These are phyloP conservation scores for Patellifolia procumbens DNA, from an alignment of 179 eudicot genomes.

Conservation along the genomic window DNA sequence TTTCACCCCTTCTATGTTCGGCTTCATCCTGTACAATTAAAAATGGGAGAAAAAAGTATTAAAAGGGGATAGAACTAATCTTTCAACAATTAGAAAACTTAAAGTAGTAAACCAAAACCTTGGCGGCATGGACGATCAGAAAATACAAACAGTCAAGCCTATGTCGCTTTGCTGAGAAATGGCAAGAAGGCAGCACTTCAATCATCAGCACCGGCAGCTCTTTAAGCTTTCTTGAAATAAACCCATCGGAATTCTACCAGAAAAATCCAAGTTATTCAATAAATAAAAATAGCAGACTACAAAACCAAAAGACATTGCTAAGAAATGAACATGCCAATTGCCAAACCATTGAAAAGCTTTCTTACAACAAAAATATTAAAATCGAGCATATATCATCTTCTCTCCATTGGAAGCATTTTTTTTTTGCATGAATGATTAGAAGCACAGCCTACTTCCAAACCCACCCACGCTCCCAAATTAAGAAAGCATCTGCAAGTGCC, in stretches of 20 bases:
- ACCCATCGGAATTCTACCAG: conserved; percentile 57
- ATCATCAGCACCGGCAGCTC: conserved; percentile 70
- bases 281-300: background rate
- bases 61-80: background rate
- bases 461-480: background rate
- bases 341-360: background rate
- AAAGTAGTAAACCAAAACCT: conserved; percentile 44
- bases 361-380: background rate
- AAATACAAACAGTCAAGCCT: conserved; percentile 87
- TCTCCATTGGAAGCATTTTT: background rate
- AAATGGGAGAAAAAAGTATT: background rate
- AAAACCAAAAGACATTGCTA: background rate
- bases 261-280: conserved; percentile 17
- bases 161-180: conserved; percentile 90
- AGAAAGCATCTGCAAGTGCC: background rate
- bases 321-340: background rate
- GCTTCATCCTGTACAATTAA: conserved; percentile 55
- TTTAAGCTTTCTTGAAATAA: conserved; percentile 58
- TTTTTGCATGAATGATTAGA: background rate
- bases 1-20: conserved; percentile 49
- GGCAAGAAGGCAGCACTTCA: conserved; percentile 76
- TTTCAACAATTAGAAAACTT: background rate
- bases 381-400: background rate
- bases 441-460: background rate
- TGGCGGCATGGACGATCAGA: conserved; percentile 61